Percentiles rank a stretch among this genome's conserved stretches.
phyloP scores from a whole-genome alignment of 768 basidiomycete genomes.

The Holtermannia corniformis region DNA sequence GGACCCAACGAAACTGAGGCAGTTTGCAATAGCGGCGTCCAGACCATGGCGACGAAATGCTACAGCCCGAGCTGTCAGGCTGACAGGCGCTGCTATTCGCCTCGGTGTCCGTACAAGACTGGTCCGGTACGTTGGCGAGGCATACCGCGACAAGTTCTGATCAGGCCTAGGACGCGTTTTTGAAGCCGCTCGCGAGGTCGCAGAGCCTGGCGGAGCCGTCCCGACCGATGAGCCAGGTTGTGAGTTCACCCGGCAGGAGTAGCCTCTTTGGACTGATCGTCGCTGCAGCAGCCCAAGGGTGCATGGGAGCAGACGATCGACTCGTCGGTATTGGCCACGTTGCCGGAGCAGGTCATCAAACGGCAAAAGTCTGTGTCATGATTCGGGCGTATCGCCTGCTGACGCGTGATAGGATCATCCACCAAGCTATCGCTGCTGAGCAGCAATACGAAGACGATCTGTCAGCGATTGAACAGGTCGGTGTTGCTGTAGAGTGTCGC shows the following conservation, averaged over 20 bases:
- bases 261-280: neutral
- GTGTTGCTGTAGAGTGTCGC: conserved; percentile 2
- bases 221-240: neutral
- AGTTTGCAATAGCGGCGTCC: conserved; percentile 52
- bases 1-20: neutral
- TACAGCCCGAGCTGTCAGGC: conserved; percentile 80
- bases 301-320: conserved; percentile 79
- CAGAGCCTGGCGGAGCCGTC: neutral
- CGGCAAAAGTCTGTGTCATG: too few relatives aligned
- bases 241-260: neutral
- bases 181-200: neutral
- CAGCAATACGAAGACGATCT: conserved; percentile 83
- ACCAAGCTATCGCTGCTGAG: conserved; percentile 79
- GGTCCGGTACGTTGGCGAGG: conserved; percentile 19
- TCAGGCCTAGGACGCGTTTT: too few relatives aligned
- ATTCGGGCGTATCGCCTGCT: too few relatives aligned
- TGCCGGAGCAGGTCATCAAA: conserved; percentile 68
- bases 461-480: conserved; percentile 64
- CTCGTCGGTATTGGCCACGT: conserved; percentile 55
- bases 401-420: too few relatives aligned
- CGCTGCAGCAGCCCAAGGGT: conserved; percentile 19
- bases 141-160: neutral
- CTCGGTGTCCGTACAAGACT: conserved; percentile 49
- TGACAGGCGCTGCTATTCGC: conserved; percentile 70
- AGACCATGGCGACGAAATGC: conserved; percentile 81